These are phyloP conservation scores for Mortierella sp. DNA, from an alignment of 371 early-diverging fungal genomes.

Conservation along the genomic window DNA sequence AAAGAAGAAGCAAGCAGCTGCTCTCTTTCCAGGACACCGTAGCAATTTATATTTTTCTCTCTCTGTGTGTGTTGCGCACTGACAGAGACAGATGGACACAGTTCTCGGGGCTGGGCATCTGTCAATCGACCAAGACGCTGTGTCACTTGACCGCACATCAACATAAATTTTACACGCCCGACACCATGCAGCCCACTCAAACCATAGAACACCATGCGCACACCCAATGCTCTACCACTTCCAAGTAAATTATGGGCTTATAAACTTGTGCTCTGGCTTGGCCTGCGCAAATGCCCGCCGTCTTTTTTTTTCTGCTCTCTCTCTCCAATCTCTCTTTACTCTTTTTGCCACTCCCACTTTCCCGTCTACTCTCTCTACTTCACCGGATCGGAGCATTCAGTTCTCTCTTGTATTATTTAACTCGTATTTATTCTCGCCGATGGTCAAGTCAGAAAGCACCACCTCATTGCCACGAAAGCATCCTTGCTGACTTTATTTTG, in stretches of 20 bases:
- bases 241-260: neutral
- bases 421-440: neutral
- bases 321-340: neutral
- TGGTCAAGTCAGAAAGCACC: neutral
- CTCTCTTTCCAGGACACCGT: neutral
- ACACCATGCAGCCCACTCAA: neutral
- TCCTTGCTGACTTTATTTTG: neutral
- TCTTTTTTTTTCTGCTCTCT: neutral
- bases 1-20: neutral
- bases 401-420: neutral
- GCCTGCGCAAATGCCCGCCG: constrained; percentile 9
- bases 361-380: neutral
- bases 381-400: neutral
- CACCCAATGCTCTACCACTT: neutral
- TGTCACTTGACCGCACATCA: neutral
- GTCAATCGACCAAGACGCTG: constrained; percentile 7
- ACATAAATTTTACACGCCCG: neutral
- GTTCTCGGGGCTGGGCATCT: neutral
- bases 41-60: neutral
- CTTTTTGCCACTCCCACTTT: constrained; percentile 3
- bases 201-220: neutral
- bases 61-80: neutral
- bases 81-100: neutral
- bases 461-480: neutral
- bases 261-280: neutral